phyloP scores from a whole-genome alignment of 2,329 filamentous ascomycete species.

The Boeremia lycopersici region DNA sequence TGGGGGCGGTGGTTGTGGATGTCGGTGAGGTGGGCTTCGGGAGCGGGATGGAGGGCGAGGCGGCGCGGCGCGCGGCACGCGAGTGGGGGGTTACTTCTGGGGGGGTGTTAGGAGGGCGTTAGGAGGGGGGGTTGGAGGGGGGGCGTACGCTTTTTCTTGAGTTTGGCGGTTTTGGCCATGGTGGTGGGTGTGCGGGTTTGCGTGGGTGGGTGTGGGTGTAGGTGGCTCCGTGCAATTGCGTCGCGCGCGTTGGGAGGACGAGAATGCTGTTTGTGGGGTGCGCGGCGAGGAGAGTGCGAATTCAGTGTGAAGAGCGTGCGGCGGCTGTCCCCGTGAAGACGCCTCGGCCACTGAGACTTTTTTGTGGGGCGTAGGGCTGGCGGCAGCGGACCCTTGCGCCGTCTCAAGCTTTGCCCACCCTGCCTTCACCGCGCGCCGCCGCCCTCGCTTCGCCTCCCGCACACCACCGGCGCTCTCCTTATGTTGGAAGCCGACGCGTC shows the following conservation, averaged over 20 bases:
- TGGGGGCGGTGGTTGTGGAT: not conserved
- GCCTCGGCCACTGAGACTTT: constrained; percentile 10
- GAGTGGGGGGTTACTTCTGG: constrained; percentile 71
- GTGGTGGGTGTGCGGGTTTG: constrained; percentile 1
- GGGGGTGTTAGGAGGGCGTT: constrained; percentile 14
- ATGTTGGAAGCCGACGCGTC: constrained; percentile 43
- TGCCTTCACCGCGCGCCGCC: constrained; percentile 25
- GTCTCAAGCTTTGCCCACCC: constrained; percentile 18
- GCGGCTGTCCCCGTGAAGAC: too few species aligned
- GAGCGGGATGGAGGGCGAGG: constrained; percentile 71
- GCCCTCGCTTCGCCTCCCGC: constrained; percentile 16
- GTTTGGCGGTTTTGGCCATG: constrained; percentile 56
- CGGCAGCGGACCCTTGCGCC: constrained; percentile 7
- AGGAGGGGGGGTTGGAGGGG: not conserved
- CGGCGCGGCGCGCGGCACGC: constrained; percentile 74
- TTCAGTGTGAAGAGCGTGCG: too few species aligned
- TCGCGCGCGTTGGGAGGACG: too few species aligned
- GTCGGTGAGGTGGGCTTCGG: constrained; percentile 56
- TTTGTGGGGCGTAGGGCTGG: constrained; percentile 12
- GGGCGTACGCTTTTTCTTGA: constrained; percentile 51
- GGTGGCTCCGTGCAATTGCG: not conserved
- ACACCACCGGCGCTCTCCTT: constrained; percentile 24
- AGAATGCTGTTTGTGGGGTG: too few species aligned
- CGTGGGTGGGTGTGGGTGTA: too few species aligned
- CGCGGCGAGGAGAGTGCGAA: too few species aligned